Conservation (phyloP, 148 eudicot genomes). For the Rhododendron griersonianum region DNA sequence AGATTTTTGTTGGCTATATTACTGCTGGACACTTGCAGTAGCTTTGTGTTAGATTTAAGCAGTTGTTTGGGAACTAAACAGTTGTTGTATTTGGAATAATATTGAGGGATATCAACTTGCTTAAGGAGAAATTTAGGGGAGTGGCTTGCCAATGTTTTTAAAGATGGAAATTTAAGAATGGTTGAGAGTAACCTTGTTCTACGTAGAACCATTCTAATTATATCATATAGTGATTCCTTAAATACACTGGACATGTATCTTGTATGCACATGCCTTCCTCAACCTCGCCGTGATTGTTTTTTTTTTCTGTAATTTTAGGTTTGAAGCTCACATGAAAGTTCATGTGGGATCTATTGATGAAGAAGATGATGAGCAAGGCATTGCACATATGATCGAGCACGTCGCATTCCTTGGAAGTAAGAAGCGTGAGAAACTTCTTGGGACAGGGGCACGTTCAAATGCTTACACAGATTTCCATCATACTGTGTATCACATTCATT, state of each 20-base stretch:
- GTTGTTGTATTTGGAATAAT: neutral
- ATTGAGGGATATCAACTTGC: neutral
- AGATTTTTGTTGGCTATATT: neutral
- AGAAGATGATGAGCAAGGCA: slow-evolving; percentile 99
- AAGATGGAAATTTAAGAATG: neutral
- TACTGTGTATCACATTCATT: slow-evolving; percentile 96
- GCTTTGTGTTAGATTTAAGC: neutral
- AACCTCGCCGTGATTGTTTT: neutral
- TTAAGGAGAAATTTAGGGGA: neutral
- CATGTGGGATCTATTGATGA: slow-evolving; percentile 98
- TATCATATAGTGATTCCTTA: neutral
- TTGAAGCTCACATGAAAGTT: slow-evolving; percentile 99
- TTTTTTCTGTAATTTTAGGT: slow-evolving; percentile 35
- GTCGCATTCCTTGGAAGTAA: slow-evolving; percentile 99
- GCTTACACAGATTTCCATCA: slow-evolving; percentile 99
- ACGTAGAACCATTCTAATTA: neutral
- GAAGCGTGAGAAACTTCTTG: slow-evolving; percentile 93
- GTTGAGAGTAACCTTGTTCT: neutral
- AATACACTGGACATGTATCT: neutral
- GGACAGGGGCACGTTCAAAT: slow-evolving; percentile 98
- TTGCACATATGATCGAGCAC: slow-evolving; percentile 99
- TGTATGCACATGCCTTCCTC: too few species aligned
- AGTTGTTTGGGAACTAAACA: neutral
- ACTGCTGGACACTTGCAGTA: neutral
- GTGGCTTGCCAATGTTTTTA: neutral